phyloP scores from a whole-genome alignment of 345 rosid genomes.

The Populus pruinosa region DNA sequence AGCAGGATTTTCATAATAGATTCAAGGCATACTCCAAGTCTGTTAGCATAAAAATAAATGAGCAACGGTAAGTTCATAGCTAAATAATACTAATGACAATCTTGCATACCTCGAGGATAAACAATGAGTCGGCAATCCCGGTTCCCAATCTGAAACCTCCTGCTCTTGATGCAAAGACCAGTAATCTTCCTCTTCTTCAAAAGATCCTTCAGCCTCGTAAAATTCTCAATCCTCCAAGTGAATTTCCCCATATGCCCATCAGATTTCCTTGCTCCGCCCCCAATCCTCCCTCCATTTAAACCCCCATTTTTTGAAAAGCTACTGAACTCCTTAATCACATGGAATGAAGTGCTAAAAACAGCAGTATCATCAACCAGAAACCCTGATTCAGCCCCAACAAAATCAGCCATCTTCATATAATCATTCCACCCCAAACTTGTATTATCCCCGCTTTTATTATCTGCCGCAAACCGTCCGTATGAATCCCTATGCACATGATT shows the following conservation, averaged over 20 bases:
- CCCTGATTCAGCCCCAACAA: slow-evolving; percentile 66
- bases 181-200: slow-evolving; percentile 96
- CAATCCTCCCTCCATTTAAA: slow-evolving; percentile 55
- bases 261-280: slow-evolving; percentile 66
- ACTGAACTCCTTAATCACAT: slow-evolving; percentile 82
- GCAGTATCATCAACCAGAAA: slow-evolving; percentile 84
- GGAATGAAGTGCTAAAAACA: slow-evolving; percentile 85
- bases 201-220: slow-evolving; percentile 87
- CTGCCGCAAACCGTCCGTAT: slow-evolving; percentile 87
- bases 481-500: slow-evolving; percentile 94
- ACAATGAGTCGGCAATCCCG: slow-evolving; percentile 97
- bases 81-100: neutral
- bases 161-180: slow-evolving; percentile 94
- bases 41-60: neutral
- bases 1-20: neutral
- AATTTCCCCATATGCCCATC: slow-evolving; percentile 91
- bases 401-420: slow-evolving; percentile 90
- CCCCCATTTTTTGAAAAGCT: slow-evolving; percentile 69
- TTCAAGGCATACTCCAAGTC: neutral
- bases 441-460: slow-evolving; percentile 91
- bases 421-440: slow-evolving; percentile 99
- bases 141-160: slow-evolving; percentile 97
- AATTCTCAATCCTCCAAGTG: slow-evolving; percentile 88
- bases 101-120: slow-evolving; percentile 90
- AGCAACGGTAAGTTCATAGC: neutral